These are phyloP conservation scores for Zopfochytrium polystomum DNA, from an alignment of 371 early-diverging fungal species.

Conservation along the genomic window DNA sequence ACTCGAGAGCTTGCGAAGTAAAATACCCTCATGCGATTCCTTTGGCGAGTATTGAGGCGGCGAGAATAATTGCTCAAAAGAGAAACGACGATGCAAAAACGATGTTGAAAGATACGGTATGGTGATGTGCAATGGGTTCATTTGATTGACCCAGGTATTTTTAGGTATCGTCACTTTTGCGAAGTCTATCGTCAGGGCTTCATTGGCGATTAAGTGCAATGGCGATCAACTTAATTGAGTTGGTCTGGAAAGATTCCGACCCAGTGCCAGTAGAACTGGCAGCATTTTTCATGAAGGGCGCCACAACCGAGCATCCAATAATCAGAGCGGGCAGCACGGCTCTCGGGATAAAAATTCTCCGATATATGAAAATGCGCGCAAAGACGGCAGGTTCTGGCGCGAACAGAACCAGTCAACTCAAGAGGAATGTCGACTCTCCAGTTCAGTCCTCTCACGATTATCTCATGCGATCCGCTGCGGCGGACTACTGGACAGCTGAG, in stretches of 20 bases:
- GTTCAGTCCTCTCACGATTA: too few species aligned
- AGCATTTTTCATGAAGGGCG: conserved; percentile 52
- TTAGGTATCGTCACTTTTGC: not conserved
- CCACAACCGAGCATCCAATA: conserved; percentile 69
- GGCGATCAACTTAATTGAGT: conserved; percentile 71
- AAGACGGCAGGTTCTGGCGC: conserved; percentile 5
- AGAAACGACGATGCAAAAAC: too few species aligned
- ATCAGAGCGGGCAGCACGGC: conserved; percentile 50
- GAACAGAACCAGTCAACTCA: conserved; percentile 5
- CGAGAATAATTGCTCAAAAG: not conserved
- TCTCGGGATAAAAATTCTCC: conserved; percentile 23
- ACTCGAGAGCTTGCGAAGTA: not conserved
- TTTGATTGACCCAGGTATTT: not conserved
- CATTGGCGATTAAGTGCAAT: conserved; percentile 78
- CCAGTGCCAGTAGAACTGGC: conserved; percentile 59
- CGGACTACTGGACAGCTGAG: too few species aligned
- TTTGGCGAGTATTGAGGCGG: not conserved
- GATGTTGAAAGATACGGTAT: too few species aligned
- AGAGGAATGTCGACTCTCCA: conserved; percentile 1
- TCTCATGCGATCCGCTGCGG: too few species aligned
- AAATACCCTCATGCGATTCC: not conserved
- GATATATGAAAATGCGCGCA: conserved; percentile 33
- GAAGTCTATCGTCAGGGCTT: not conserved
- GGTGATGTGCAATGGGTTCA: not conserved
- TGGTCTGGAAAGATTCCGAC: conserved; percentile 57